phyloP scores from a whole-genome alignment of 164 flowering plant genomes.

The Saururus chinensis region DNA sequence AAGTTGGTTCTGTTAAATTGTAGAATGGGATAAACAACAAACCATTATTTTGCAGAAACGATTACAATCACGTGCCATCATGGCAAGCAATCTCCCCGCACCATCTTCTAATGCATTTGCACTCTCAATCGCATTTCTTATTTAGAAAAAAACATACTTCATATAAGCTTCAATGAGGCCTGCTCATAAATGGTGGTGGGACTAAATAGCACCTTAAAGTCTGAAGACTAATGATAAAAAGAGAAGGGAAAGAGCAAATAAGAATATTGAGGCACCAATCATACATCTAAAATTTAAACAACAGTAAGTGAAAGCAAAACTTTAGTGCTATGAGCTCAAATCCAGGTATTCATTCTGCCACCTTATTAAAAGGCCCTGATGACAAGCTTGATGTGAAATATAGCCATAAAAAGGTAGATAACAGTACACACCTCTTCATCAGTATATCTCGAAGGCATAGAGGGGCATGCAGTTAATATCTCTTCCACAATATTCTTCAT shows the following conservation, averaged over 20 bases:
- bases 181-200: too few relatives aligned
- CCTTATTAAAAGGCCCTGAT: not conserved
- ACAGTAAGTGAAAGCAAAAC: too few relatives aligned
- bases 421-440: slow-evolving; percentile 43
- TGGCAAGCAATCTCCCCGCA: slow-evolving; percentile 52
- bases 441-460: slow-evolving; percentile 31
- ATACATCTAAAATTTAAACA: too few relatives aligned
- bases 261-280: not conserved
- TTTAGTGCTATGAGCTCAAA: not conserved
- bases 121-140: slow-evolving; percentile 38
- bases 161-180: not conserved
- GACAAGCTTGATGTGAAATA: not conserved
- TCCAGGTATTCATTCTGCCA: not conserved
- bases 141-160: slow-evolving; percentile 18
- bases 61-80: slow-evolving; percentile 72
- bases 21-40: slow-evolving; percentile 7
- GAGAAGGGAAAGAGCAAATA: not conserved
- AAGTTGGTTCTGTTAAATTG: not conserved
- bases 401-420: not conserved
- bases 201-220: too few relatives aligned
- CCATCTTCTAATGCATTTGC: slow-evolving; percentile 52
- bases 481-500: slow-evolving; percentile 60
- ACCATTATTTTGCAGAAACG: slow-evolving; percentile 96
- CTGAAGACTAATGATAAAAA: too few relatives aligned
- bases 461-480: slow-evolving; percentile 25